A percentile compares a stretch with the other conserved stretches of the same genome.
Evolutionary conservation across 805 yeast species (phyloP).

Genomic region (Suhomyces faveliae): DNA sequence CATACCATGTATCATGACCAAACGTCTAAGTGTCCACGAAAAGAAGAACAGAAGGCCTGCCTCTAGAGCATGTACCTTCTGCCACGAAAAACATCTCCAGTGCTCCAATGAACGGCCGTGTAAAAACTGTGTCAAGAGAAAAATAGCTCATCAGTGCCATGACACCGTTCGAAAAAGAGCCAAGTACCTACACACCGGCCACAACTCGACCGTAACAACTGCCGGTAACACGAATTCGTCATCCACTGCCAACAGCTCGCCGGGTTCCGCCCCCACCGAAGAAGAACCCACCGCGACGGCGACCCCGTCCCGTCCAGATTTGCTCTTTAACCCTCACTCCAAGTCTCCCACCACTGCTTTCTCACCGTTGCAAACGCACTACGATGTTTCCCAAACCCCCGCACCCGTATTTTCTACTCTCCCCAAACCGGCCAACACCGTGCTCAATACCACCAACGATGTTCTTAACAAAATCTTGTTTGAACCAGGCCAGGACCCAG

Average conservation of each 20-base stretch:
- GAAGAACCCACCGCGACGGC: background rate
- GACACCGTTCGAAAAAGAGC: slow-evolving; percentile 59
- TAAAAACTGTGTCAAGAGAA: slow-evolving; percentile 64
- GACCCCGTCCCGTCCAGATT: background rate
- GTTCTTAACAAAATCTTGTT: slow-evolving; percentile 16
- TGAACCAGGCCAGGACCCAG: slow-evolving; percentile 11
- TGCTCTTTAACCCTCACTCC: background rate
- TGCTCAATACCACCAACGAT: slow-evolving; percentile 20
- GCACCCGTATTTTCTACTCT: no score
- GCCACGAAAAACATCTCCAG: slow-evolving; percentile 72
- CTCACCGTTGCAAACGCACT: background rate
- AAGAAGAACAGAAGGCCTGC: slow-evolving; percentile 60
- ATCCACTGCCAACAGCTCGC: slow-evolving; percentile 3
- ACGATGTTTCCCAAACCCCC: background rate
- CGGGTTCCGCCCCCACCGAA: slow-evolving; percentile 1
- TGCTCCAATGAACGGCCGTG: slow-evolving; percentile 73
- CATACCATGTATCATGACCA: slow-evolving; percentile 49
- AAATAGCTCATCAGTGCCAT: slow-evolving; percentile 51
- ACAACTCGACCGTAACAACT: background rate
- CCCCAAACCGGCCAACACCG: slow-evolving; percentile 11
- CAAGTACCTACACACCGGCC: slow-evolving; percentile 26
- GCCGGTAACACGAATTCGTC: no score
- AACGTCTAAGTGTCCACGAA: slow-evolving; percentile 52
- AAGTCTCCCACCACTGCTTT: background rate
- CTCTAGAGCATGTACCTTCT: slow-evolving; percentile 66